Percentiles rank a stretch among this genome's conserved stretches.
phyloP scores from a whole-genome alignment of 495 filamentous ascomycete genomes.

The Sordaria brevicollis region DNA sequence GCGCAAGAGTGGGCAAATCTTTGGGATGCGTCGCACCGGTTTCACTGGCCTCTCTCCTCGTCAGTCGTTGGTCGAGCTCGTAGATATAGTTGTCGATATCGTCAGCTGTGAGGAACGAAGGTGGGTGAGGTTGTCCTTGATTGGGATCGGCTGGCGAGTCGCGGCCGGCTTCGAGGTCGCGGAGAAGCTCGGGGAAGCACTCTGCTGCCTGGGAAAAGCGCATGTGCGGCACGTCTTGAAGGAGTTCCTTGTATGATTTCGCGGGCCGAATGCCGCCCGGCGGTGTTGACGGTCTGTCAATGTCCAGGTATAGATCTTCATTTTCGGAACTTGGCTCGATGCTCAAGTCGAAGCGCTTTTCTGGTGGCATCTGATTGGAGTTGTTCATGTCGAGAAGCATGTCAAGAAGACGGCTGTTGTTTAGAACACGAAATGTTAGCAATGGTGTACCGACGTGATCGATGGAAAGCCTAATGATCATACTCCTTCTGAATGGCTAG shows the following conservation, averaged over 20 bases:
- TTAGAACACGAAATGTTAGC: slow-evolving; percentile 1
- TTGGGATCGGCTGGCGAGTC: slow-evolving; percentile 25
- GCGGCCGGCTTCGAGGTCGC: slow-evolving; percentile 30
- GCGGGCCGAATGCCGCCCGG: slow-evolving; percentile 16
- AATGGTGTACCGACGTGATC: background rate
- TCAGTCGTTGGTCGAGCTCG: slow-evolving; percentile 57
- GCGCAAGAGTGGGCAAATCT: slow-evolving; percentile 28
- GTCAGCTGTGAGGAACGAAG: slow-evolving; percentile 58
- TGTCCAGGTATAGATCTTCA: slow-evolving; percentile 18
- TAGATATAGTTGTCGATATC: slow-evolving; percentile 74
- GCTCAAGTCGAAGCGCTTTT: slow-evolving; percentile 52
- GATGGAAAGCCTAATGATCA: slow-evolving; percentile 8
- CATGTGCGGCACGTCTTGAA: slow-evolving; percentile 31
- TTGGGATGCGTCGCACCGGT: slow-evolving; percentile 7
- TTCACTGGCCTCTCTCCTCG: slow-evolving; percentile 22
- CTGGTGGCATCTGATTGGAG: slow-evolving; percentile 59
- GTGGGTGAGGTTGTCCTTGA: slow-evolving; percentile 29
- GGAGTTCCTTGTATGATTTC: slow-evolving; percentile 29
- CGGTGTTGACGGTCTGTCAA: slow-evolving; percentile 17
- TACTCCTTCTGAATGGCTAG: slow-evolving; percentile 80
- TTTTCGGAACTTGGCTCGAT: slow-evolving; percentile 52
- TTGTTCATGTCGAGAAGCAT: slow-evolving; percentile 81
- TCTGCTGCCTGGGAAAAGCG: slow-evolving; percentile 28
- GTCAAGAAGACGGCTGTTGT: slow-evolving; percentile 61
- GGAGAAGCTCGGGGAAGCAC: slow-evolving; percentile 25